Evolutionary conservation across 208 protist species (phyloP), one percentile per base, ranked within the genome.

Genomic region (Trypanosoma conorhini): DNA sequence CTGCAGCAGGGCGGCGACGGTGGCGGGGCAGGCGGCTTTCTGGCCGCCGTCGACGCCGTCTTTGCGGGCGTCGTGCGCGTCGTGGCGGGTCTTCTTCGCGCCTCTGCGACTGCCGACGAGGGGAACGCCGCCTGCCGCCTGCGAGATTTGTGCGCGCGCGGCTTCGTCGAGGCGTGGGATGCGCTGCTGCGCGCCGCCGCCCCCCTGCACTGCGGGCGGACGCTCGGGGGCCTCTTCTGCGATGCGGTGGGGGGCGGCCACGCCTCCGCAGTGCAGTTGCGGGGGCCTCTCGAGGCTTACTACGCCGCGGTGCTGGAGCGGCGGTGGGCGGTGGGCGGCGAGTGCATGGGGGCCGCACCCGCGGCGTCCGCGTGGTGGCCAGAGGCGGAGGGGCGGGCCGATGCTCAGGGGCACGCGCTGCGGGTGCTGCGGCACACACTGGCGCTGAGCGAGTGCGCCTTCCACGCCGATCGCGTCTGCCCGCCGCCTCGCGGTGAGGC

Each of bases 81-180:
- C 22, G 42, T 55, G 40, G 30, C 24, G 17, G 35, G 9, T 21
- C 9, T 63, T 8, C 50, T 54, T 54, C 26, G 21, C 22, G 12
- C 50, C 22, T 54, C 13, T 55, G 4, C 21, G 33, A 28, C n/a
- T 19, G n/a, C 24, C 3, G 17, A 1, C 15, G 24, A 22, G 13
- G 52, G 24, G 58, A 35, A 33, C 5, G 30, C 30, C 35, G 17
- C 0, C 3, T 9, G 46, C 13, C 22, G 54, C 22, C n/a, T 44
- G 51, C n/a, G 35, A 31, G 52, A 68, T 48, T 46, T 62, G 55
- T 55, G 26, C 55, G n/a, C 35, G 8, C 54, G 55, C 62, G 54
- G 65, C 12, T 62, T 70, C n/a, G 22, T 70, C 19, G 65, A 70
- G 38, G 38, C 62, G 13, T 70, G 52, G 65, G 40, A 55, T 42